Base-by-base conservation (phyloP, 2,329 filamentous ascomycete genomes). In the Nothophaeocryptopus gaeumannii region DNA sequence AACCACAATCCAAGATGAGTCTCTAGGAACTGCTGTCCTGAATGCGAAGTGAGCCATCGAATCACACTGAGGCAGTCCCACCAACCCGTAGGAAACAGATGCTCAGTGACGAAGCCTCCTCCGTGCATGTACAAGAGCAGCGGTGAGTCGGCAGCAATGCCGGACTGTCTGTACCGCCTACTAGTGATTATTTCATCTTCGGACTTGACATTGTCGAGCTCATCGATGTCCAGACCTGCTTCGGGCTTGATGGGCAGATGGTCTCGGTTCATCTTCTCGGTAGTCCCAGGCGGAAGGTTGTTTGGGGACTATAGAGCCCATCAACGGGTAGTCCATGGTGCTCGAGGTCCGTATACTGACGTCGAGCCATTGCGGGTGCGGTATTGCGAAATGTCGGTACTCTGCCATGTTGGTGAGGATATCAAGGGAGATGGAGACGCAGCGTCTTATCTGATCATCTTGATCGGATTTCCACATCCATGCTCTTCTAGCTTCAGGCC, bases 61-160 rank as follows among this genome's bases (percentile, higher is more conserved):
- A 32, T 45, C 20, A 31, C 38, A n/a, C 30, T 16, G 5, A 38
- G 32, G 16, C 32, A 46, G 15, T 51, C 48, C 2, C 39, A 11
- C 32, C 41, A 45, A 2, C 36, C 36, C 10, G 15, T 29, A 13
- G 37, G 43, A n/a, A 46, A 47, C 11, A 38, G 31, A 42, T 47
- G 33, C 32, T 51, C 46, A 16, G 39, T 49, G 16, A 43, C 46
- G 20, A 42, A 49, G 33, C 46, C 46, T 8, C 46, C 46, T 15
- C 46, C 46, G 16, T 45, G 43, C n/a, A 45, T 45, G 29, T 45
- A 39, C 33, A 45, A 20, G 13, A 45, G 16, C 14, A 39, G 33
- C 11, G 43, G 34, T 9, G 35, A 15, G 10, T n/a, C 33, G 8
- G 29, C 43, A 34, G 16, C 8, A 14, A 36, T 11, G 13, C 16